Base-by-base conservation (phyloP, 106 monocot genomes). In the Narthecium ossifragum region DNA sequence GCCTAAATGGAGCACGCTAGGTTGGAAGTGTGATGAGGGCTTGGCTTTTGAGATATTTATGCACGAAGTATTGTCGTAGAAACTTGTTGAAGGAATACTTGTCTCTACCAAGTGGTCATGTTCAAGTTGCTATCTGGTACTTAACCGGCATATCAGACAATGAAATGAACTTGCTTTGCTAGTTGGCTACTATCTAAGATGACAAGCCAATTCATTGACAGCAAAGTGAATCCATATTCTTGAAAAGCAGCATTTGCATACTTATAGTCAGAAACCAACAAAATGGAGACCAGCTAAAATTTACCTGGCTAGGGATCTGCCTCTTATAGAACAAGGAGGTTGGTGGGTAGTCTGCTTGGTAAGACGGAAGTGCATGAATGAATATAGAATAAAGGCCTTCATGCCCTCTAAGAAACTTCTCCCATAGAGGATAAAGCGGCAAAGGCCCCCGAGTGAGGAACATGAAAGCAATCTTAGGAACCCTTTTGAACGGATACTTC, bases 391-490 rank as follows among this genome's bases (percentile, higher is more conserved):
- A 85, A 17, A 71, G 49, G 26, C 64, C 61, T 45, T 76, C 69
- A 22, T 85, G 60, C 26, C 79, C 84, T 37, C 34, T 63, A 6
- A 73, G 47, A 31, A 85, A 85, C 27, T 48, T 69, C 72, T 85
- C 84, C 84, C 84, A 85, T 9, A 79, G 64, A 2, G 75, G 84
- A 41, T 63, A 47, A 12, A 85, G 68, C 17, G 75, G 84, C 69
- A 85, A 51, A 23, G 75, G 65, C 23, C 79, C 84, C 1, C 33
- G 63, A 12, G 72, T 69, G 46, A 85, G 33, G 53, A 72, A 85
- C 84, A 85, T 69, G 65, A 85, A 76, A 13, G 84, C 84, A 20
- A 85, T 53, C 64, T 79, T 85, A 2, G 84, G 84, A 6, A 65
- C 52, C 69, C 84, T 71, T 38, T 66, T 46, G 48, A 72, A 85